Conservation (phyloP, 208 protist species). For the Wallacemonas sp. region DNA sequence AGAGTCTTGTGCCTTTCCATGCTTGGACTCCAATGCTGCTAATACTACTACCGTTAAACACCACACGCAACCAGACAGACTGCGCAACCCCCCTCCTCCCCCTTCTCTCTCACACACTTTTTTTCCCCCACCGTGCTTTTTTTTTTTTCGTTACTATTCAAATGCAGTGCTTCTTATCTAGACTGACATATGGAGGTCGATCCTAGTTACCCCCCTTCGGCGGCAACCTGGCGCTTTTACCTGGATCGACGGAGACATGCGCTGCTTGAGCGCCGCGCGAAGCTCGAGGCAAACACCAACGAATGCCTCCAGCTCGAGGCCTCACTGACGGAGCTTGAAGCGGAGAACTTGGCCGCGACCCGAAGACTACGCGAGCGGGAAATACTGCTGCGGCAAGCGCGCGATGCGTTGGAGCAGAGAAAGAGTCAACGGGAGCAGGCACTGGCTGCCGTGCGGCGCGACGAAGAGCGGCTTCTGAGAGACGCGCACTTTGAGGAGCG, state of each 20-base stretch:
- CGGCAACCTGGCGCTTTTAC: slow-evolving; percentile 20
- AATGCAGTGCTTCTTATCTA: too few relatives aligned
- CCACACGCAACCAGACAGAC: too few relatives aligned
- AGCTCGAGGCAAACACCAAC: slow-evolving; percentile 28
- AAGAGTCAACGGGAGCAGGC: neutral
- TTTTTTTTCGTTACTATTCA: too few relatives aligned
- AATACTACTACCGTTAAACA: too few relatives aligned
- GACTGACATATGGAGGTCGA: neutral
- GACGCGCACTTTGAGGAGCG: slow-evolving; percentile 21
- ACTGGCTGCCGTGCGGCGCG: neutral
- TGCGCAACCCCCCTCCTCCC: too few relatives aligned
- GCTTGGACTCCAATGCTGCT: too few relatives aligned
- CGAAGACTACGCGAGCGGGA: slow-evolving; percentile 27
- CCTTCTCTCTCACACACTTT: too few relatives aligned
- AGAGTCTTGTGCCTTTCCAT: too few relatives aligned
- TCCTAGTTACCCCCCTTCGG: slow-evolving; percentile 3
- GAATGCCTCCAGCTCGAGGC: slow-evolving; percentile 39
- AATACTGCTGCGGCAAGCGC: slow-evolving; percentile 26
- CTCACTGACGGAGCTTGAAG: slow-evolving; percentile 38
- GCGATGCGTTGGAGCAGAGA: slow-evolving; percentile 17
- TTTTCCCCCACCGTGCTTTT: too few relatives aligned
- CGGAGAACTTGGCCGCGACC: slow-evolving; percentile 38
- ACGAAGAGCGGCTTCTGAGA: slow-evolving; percentile 13
- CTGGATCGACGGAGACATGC: slow-evolving; percentile 21
- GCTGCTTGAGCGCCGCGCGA: slow-evolving; percentile 18